Evolutionary conservation across 306 rosid species (phyloP).

Genomic region (Cucumis sativus): Cucumber_9930_V3 NC_026655.2:1088001-1088500

Average conservation of each 20-base stretch:
- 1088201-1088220: conserved; percentile 2
- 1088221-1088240: not conserved
- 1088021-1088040: too few species aligned
- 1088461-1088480: not conserved
- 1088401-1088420: not conserved
- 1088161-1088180: not conserved
- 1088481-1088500: not conserved
- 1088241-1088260: not conserved
- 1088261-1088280: too few species aligned
- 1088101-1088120: not conserved
- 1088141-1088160: not conserved
- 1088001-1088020: too few species aligned
- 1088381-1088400: conserved; percentile 5
- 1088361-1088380: conserved; percentile 21
- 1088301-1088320: not conserved
- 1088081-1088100: too few species aligned
- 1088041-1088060: too few species aligned
- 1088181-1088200: not conserved
- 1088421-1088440: not conserved
- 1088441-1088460: not conserved
- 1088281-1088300: not conserved
- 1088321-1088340: conserved; percentile 7
- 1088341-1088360: conserved; percentile 36
- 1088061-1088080: too few species aligned
- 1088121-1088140: not conserved